phyloP scores from a whole-genome alignment of 2,329 filamentous ascomycete genomes.

The Aspergillus versicolor region DNA sequence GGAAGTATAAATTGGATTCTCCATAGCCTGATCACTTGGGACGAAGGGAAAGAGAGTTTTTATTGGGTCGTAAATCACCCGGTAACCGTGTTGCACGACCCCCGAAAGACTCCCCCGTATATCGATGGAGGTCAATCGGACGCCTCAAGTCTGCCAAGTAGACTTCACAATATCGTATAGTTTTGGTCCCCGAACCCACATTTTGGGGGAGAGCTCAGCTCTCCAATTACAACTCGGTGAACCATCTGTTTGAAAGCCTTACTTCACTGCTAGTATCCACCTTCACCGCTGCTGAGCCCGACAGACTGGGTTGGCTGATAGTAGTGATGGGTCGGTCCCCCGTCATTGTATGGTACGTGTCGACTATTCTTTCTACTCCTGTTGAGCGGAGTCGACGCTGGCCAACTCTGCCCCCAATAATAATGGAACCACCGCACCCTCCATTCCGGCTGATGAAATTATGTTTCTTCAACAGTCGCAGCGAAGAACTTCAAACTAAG shows the following conservation, averaged over 20 bases:
- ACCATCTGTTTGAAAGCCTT: no score
- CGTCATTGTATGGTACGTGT: neutral
- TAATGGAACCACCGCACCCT: neutral
- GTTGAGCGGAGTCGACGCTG: neutral
- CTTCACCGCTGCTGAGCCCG: constrained; percentile 3
- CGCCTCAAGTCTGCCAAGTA: no score
- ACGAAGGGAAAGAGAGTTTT: neutral
- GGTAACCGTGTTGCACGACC: neutral
- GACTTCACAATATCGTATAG: no score
- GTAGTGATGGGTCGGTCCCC: neutral
- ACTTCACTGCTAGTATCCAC: neutral
- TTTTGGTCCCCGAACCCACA: no score
- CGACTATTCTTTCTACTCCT: neutral
- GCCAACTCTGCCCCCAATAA: neutral
- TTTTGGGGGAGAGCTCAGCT: neutral
- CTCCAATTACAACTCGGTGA: neutral
- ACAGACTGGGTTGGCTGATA: constrained; percentile 9
- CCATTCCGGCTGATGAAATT: neutral
- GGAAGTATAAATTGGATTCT: neutral
- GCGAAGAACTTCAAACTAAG: neutral
- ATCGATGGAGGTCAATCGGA: no score
- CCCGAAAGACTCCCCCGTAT: neutral
- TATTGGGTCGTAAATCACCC: neutral
- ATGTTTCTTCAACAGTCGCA: neutral
- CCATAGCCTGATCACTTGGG: no score